Base-by-base conservation (phyloP, 1,284 basidiomycete species). In the Schizophyllum commune region DNA sequence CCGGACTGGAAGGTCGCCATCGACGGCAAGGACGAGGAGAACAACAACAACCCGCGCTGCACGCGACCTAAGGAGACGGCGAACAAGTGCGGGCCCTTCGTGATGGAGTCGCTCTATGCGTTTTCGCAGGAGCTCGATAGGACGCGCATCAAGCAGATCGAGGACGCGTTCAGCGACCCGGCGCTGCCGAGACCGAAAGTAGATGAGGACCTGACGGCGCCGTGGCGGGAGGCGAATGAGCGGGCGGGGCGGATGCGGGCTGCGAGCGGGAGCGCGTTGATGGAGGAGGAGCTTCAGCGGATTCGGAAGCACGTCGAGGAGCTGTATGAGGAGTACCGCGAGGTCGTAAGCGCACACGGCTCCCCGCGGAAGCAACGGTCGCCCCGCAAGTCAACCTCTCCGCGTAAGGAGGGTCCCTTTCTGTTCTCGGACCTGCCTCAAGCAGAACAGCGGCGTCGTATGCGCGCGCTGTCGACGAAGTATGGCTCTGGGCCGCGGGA, bases 51-150 rank as follows among this genome's bases (percentile, higher is more conserved):
- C 47, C 54, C 60, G 21, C 39, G 39, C 4, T 3, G 2, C 17
- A 47, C 39, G 39, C 39, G 39, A 13, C 39, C 39, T 3, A 47
- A 47, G 17, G 39, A 47, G 4, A 47, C 17, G 4, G 39, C 39
- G 13, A 17, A 11, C 4, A 59, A 65, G 54, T 60, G 75, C 0
- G 67, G 67, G 0, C 58, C 62, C 1, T 84, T 84, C 67, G 75
- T 85, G 64, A 84, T 85, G 82, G 83, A 85, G 62, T 59, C 66
- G 3, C 64, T 85, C 17, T 57, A 70, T 22, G 59, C 61, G 0
- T 66, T 71, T 13, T 71, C 76, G 2, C 53, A 19, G 0, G 56
- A 66, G 6, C 69, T 81, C 22, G 72, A 80, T 1, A 20, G 61
- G 2, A 17, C 9, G 39, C 39, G 39, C 17, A 47, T 47, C 9